A percentile compares a stretch with the other conserved stretches of the same genome.
Conservation (phyloP, 768 basidiomycete species). For the Tremella fuciformis region DNA sequence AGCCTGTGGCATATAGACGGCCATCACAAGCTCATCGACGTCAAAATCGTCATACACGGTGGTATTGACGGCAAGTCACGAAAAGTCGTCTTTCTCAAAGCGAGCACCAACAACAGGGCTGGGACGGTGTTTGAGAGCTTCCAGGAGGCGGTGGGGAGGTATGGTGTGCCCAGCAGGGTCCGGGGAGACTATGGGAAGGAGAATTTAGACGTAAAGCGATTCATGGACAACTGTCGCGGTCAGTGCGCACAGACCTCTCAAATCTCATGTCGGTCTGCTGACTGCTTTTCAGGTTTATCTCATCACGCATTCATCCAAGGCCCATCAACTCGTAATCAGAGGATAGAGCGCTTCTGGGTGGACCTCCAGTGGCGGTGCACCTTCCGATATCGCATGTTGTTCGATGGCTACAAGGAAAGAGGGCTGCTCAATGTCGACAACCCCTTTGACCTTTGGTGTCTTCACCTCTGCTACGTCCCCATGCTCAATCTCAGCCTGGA, state of each 20-base stretch:
- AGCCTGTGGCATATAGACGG: too few species aligned
- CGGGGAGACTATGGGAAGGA: too few species aligned
- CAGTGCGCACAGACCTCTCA: neutral
- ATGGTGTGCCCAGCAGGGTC: slow-evolving; percentile 15
- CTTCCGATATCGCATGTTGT: too few species aligned
- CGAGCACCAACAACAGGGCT: slow-evolving; percentile 54
- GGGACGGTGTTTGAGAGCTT: slow-evolving; percentile 52
- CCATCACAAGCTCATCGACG: too few species aligned
- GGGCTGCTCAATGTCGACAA: slow-evolving; percentile 3
- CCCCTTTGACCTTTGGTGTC: slow-evolving; percentile 6
- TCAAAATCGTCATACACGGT: too few species aligned
- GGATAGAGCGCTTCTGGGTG: too few species aligned
- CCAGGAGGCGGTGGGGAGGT: slow-evolving; percentile 20
- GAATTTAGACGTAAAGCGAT: slow-evolving; percentile 10
- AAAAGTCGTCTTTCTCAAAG: slow-evolving; percentile 51
- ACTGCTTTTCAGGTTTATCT: neutral
- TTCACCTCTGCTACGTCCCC: slow-evolving; percentile 8
- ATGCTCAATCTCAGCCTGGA: slow-evolving; percentile 6
- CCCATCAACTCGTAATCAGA: slow-evolving; percentile 5
- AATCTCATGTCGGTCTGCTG: neutral
- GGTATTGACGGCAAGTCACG: slow-evolving; percentile 56
- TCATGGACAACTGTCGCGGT: slow-evolving; percentile 14
- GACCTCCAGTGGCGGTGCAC: too few species aligned
- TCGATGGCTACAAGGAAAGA: too few species aligned
- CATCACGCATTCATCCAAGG: slow-evolving; percentile 8